Evolutionary conservation across 257 asterid genomes (phyloP), one percentile per base, ranked within the genome.

Genomic region (Misopates orontium): DNA sequence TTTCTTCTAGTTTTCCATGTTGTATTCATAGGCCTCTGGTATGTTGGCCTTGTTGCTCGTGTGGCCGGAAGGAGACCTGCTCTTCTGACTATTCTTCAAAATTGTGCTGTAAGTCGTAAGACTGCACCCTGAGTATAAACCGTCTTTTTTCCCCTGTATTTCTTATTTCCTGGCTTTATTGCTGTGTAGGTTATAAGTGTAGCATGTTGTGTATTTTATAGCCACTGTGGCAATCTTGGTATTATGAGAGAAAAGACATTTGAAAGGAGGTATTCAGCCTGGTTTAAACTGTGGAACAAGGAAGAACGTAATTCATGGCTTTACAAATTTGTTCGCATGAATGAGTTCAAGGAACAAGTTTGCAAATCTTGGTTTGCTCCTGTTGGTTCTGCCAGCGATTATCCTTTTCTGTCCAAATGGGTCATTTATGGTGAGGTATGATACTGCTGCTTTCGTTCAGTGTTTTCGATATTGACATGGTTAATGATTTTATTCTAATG

Each of bases 301-400:
- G 90, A 84, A 71, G 93, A 88, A 73, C 68, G 85, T 23, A 83
- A 81, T 75, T 82, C 96, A 28, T 94, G 95, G 99, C 87, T 94
- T 60, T 82, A 87, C 20, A 94, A 88, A 73, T 85, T 94, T 57
- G 75, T 94, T 64, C 90, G 86, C 48, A 76, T 94, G 93, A 86
- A 87, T 75, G 83, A 94, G 82, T 81, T 86, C 62, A 94, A 88
- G 79, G 90, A 90, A 45, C 95, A 90, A 78, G 95, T 90, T 49
- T 94, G 99, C 80, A 75, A 81, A 56, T 90, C 97, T 49, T 94
- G 99, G 99, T 94, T 94, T 84, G 99, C 99, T 31, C 97, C 99
- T 10, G 99, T 94, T 76, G 99, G 99, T 47, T 94, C 97, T 40
- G 99, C 96, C 28, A 87, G 80, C 68, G 99, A 94, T 77, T 94